phyloP scores from a whole-genome alignment of 192 early-diverging fungal genomes.

The Umbelopsis sp. region DNA sequence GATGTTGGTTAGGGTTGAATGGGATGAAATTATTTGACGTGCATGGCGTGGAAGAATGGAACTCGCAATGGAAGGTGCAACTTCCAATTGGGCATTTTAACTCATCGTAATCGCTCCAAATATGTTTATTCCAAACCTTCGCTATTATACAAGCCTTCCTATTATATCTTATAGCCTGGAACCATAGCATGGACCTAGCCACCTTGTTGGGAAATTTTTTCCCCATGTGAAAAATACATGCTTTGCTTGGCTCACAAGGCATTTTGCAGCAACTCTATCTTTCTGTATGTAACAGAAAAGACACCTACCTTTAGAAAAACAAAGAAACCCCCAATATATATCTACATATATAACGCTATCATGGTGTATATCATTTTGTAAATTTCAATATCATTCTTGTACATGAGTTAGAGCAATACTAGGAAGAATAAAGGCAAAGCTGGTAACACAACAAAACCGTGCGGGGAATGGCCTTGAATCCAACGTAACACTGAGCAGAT shows the following conservation, averaged over 20 bases:
- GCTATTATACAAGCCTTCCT: neutral
- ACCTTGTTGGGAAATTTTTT: too few species aligned
- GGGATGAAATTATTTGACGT: conserved; percentile 37
- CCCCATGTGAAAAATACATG: too few species aligned
- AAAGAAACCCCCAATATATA: too few species aligned
- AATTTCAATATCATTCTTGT: too few species aligned
- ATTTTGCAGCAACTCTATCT: too few species aligned
- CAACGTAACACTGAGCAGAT: neutral
- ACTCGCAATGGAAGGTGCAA: conserved; percentile 33
- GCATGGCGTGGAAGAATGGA: conserved; percentile 39
- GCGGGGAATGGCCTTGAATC: conserved; percentile 14
- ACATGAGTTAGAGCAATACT: too few species aligned
- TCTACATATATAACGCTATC: too few species aligned
- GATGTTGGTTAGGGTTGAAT: conserved; percentile 62
- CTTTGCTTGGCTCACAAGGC: too few species aligned
- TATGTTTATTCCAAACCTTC: neutral
- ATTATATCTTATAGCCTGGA: neutral
- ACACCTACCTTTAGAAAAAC: too few species aligned
- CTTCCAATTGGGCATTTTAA: conserved; percentile 29
- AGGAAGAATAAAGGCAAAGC: neutral
- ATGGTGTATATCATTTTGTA: too few species aligned
- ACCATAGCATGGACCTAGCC: too few species aligned
- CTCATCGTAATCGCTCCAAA: conserved; percentile 5
- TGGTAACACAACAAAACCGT: conserved; percentile 10
- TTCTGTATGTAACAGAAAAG: too few species aligned